These are phyloP conservation scores for Firmiana major DNA, from an alignment of 345 rosid genomes.

Conservation along the genomic window DNA sequence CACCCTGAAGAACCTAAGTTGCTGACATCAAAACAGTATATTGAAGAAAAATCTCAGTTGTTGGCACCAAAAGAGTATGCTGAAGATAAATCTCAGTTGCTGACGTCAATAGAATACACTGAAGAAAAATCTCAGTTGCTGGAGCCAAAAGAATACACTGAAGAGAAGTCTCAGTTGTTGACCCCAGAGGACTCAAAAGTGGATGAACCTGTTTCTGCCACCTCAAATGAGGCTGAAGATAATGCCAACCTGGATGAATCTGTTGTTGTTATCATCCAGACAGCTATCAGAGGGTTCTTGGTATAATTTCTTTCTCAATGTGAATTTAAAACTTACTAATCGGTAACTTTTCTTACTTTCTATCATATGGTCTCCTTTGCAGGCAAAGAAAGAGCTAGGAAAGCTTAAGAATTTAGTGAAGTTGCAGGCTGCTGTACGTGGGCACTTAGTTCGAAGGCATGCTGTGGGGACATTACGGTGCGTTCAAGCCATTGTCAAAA, in stretches of 20 bases:
- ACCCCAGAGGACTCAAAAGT: slow-evolving; percentile 27
- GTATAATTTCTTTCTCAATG: slow-evolving; percentile 26
- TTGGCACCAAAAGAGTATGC: slow-evolving; percentile 4
- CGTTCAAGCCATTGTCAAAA: slow-evolving; percentile 81
- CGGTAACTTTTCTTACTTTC: not conserved
- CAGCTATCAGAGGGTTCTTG: slow-evolving; percentile 55
- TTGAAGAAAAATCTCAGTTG: slow-evolving; percentile 4
- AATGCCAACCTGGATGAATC: slow-evolving; percentile 39
- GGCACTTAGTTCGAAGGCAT: slow-evolving; percentile 83
- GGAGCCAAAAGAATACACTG: not conserved
- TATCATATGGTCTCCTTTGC: slow-evolving; percentile 12
- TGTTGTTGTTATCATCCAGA: slow-evolving; percentile 44
- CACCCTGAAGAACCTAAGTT: slow-evolving; percentile 38
- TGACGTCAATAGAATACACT: slow-evolving; percentile 5
- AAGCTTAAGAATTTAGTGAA: slow-evolving; percentile 67
- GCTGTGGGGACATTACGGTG: slow-evolving; percentile 88
- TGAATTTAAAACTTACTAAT: not conserved
- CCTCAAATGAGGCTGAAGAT: slow-evolving; percentile 25
- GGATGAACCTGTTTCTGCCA: slow-evolving; percentile 22
- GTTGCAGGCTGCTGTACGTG: slow-evolving; percentile 93
- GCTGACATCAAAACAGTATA: not conserved
- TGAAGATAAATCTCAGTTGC: not conserved
- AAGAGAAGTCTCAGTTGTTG: slow-evolving; percentile 1
- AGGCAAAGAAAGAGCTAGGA: slow-evolving; percentile 64
- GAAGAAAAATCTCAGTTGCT: slow-evolving; percentile 8